These are phyloP conservation scores for Boletus sp. DNA, from an alignment of 768 basidiomycete species.

Conservation along the genomic window DNA sequence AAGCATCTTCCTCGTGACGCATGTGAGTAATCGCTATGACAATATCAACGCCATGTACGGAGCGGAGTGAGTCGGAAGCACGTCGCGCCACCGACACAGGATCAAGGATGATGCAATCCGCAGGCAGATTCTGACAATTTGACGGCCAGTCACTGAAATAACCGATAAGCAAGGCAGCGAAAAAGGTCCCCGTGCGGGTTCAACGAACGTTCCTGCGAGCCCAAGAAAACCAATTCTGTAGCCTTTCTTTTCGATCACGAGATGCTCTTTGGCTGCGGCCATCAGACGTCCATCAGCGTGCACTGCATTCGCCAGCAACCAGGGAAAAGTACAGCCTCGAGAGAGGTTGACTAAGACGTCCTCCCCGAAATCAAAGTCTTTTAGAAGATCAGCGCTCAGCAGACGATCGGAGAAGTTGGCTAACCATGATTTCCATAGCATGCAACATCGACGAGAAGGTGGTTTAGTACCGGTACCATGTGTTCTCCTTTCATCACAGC, in stretches of 20 bases:
- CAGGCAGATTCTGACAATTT: constrained; percentile 7
- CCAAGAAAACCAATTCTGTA: constrained; percentile 7
- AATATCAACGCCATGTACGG: background rate
- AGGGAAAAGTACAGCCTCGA: constrained; percentile 7
- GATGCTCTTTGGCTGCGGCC: constrained; percentile 6
- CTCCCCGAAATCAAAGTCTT: constrained; percentile 10
- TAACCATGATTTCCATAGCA: constrained; percentile 9
- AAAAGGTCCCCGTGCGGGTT: background rate
- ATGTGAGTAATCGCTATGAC: constrained; percentile 14
- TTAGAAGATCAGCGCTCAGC: background rate
- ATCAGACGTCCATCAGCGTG: constrained; percentile 1
- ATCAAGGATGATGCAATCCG: constrained; percentile 4
- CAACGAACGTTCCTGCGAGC: constrained; percentile 11
- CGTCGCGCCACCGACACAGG: constrained; percentile 10
- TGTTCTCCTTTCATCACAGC: constrained; percentile 9
- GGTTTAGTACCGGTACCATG: constrained; percentile 4
- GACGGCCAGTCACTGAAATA: constrained; percentile 3
- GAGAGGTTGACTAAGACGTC: constrained; percentile 4
- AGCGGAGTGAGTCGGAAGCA: constrained; percentile 1
- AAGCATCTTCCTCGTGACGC: constrained; percentile 8
- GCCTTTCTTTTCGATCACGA: constrained; percentile 5
- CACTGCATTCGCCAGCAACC: constrained; percentile 12
- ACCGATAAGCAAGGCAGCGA: background rate
- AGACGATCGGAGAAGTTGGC: background rate
- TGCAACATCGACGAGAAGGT: constrained; percentile 10